phyloP scores from a whole-genome alignment of 208 protist genomes.

The Crithidia sp. region DNA sequence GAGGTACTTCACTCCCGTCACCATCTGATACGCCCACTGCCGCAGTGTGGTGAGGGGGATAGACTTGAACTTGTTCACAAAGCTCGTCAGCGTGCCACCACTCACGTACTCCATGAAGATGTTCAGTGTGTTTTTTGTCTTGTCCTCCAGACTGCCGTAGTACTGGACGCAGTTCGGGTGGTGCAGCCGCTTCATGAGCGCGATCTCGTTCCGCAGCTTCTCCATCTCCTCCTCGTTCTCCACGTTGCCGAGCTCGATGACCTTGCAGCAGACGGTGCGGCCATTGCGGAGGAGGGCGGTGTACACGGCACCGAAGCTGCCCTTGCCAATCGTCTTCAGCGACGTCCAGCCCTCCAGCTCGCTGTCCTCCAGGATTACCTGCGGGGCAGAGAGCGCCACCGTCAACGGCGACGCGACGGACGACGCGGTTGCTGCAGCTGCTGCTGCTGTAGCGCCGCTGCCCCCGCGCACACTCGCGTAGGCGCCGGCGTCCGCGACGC shows the following conservation, averaged over 20 bases:
- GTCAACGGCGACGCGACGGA: slow-evolving; percentile 16
- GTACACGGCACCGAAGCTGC: slow-evolving; percentile 88
- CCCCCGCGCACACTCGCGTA: not conserved
- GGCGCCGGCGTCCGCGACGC: no score
- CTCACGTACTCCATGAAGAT: slow-evolving; percentile 95
- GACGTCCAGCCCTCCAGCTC: slow-evolving; percentile 74
- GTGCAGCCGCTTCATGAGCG: slow-evolving; percentile 81
- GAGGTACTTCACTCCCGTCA: slow-evolving; percentile 90
- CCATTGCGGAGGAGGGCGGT: slow-evolving; percentile 72
- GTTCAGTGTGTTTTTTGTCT: slow-evolving; percentile 71
- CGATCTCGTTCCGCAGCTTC: slow-evolving; percentile 84
- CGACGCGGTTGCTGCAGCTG: not conserved
- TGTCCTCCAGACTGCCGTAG: slow-evolving; percentile 86
- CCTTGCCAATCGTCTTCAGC: slow-evolving; percentile 84
- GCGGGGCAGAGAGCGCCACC: slow-evolving; percentile 20
- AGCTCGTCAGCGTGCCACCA: slow-evolving; percentile 76
- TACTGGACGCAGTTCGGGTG: slow-evolving; percentile 93
- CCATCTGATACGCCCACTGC: slow-evolving; percentile 91
- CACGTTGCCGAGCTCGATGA: slow-evolving; percentile 80
- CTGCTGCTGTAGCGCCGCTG: not conserved
- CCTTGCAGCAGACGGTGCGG: slow-evolving; percentile 85
- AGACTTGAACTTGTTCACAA: slow-evolving; percentile 82
- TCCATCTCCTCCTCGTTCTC: slow-evolving; percentile 73
- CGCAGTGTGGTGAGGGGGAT: slow-evolving; percentile 74
- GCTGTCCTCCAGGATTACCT: slow-evolving; percentile 53